Evolutionary conservation across 2,329 filamentous ascomycete species (phyloP).

Genomic region (Grosmannia clavigera): DNA sequence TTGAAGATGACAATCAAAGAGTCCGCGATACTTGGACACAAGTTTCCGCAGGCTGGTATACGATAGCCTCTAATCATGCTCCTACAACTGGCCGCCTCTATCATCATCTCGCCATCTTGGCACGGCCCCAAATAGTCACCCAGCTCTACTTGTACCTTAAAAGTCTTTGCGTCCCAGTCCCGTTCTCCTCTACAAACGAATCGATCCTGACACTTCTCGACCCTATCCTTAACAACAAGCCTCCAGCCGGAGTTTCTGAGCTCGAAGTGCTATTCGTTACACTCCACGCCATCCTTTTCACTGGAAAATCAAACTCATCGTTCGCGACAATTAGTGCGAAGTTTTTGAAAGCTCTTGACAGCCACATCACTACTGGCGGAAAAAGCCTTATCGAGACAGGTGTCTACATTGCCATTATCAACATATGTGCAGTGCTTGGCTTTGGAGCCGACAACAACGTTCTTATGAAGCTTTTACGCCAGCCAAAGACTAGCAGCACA

Average conservation of each 20-base stretch:
- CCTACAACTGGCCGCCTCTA: constrained; percentile 70
- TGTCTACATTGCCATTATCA: constrained; percentile 45
- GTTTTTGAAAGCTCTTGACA: constrained; percentile 42
- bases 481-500: constrained; percentile 11
- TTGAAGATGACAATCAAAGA: constrained; percentile 67
- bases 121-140: constrained; percentile 54
- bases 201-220: constrained; percentile 60
- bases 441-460: constrained; percentile 39
- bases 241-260: constrained; percentile 30
- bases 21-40: constrained; percentile 73
- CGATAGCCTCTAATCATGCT: constrained; percentile 63
- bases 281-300: constrained; percentile 53
- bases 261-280: constrained; percentile 41
- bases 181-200: constrained; percentile 56
- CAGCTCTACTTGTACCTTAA: constrained; percentile 65
- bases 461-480: constrained; percentile 26
- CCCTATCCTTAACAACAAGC: constrained; percentile 29
- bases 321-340: constrained; percentile 31
- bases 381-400: constrained; percentile 40
- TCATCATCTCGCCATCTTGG: constrained; percentile 75
- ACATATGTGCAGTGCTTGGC: constrained; percentile 37
- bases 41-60: constrained; percentile 75
- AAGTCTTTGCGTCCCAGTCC: constrained; percentile 53
- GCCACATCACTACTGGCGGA: constrained; percentile 39
- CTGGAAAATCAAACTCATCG: constrained; percentile 30